phyloP scores from a whole-genome alignment of 139 green algal species.

The Chlorella sp. region DNA sequence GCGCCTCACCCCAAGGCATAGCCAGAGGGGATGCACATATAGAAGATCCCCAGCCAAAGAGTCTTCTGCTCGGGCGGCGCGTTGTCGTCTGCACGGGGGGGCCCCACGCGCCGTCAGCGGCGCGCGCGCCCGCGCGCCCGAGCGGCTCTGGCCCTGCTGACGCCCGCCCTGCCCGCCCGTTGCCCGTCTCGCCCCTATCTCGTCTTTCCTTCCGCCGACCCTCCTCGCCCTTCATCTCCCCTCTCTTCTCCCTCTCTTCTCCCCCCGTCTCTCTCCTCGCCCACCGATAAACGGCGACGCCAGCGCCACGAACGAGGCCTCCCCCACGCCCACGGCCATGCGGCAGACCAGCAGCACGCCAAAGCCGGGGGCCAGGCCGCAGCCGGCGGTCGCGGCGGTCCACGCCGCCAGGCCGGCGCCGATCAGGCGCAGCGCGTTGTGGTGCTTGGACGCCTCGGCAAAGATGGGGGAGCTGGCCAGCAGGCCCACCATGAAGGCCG shows the following conservation, averaged over 20 bases:
- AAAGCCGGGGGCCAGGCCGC: slow-evolving; percentile 67
- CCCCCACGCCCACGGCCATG: slow-evolving; percentile 87
- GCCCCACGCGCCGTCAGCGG: too few relatives aligned
- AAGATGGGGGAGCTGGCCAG: slow-evolving; percentile 91
- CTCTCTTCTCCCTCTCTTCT: too few relatives aligned
- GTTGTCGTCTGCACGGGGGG: slow-evolving; percentile 74
- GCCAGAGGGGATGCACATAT: slow-evolving; percentile 89
- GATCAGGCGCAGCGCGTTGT: slow-evolving; percentile 78
- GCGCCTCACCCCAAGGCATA: too few relatives aligned
- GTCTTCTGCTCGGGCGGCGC: slow-evolving; percentile 76
- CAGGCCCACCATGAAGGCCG: slow-evolving; percentile 94
- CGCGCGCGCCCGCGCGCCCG: too few relatives aligned
- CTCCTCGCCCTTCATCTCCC: not conserved
- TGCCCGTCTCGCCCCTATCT: too few relatives aligned
- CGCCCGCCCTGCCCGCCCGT: not conserved
- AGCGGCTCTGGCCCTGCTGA: not conserved
- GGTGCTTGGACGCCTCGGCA: slow-evolving; percentile 72
- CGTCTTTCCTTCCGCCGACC: not conserved
- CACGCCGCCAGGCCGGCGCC: slow-evolving; percentile 86
- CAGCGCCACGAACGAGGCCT: slow-evolving; percentile 93
- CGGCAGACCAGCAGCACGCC: slow-evolving; percentile 64
- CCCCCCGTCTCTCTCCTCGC: too few relatives aligned
- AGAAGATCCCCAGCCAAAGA: slow-evolving; percentile 89
- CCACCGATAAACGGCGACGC: slow-evolving; percentile 93
- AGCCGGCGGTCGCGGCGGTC: slow-evolving; percentile 70